Evolutionary conservation across 495 filamentous ascomycete species (phyloP), one percentile per base, ranked within the genome.

Genomic region (Penicillium cataractarum): DNA sequence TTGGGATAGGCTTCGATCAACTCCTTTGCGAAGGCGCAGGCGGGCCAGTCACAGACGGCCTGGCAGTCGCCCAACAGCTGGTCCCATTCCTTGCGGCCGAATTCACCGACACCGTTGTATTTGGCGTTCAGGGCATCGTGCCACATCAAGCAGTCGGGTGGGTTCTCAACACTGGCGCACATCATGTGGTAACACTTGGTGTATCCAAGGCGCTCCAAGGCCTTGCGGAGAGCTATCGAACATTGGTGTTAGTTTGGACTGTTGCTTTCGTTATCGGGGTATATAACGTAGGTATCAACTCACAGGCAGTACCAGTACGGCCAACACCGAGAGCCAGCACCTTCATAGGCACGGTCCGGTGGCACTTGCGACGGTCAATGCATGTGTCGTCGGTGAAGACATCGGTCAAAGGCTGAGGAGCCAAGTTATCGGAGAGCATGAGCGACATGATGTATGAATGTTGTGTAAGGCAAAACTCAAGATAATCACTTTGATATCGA

Each of bases 1-100:
- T 90, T 87, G 15, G 87, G 87, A 64, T 90, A 90, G 15, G 87
- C 85, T 51, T 85, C 85, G 33, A 90, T 88, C 35, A 90, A 76
- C 70, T 90, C 87, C 66, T 84, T 82, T 50, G 84, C 86, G 64
- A 90, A 90, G 32, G 84, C 84, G 54, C 83, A 85, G 44, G 85
- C 85, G 10, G 87, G 87, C 82, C 83, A 85, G 77, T 90, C 87
- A 70, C 82, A 87, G 26, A 89, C 83, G 46, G 86, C 86, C 77
- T 87, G 83, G 68, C 84, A 87, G 68, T 87, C 80, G 55, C 87
- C 87, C 42, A 90, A 75, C 13, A 90, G 79, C 75, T 86, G 81
- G 69, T 90, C 87, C 84, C 84, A 89, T 71, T 90, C 84, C 70
- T 84, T 82, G 27, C 83, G 80, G 57, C 81, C 83, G 71, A 88